A percentile compares a stretch with the other conserved stretches of the same genome.
These are phyloP conservation scores for Cardiospermum halicacabum DNA, from an alignment of 345 rosid species.

Conservation along the genomic window DNA sequence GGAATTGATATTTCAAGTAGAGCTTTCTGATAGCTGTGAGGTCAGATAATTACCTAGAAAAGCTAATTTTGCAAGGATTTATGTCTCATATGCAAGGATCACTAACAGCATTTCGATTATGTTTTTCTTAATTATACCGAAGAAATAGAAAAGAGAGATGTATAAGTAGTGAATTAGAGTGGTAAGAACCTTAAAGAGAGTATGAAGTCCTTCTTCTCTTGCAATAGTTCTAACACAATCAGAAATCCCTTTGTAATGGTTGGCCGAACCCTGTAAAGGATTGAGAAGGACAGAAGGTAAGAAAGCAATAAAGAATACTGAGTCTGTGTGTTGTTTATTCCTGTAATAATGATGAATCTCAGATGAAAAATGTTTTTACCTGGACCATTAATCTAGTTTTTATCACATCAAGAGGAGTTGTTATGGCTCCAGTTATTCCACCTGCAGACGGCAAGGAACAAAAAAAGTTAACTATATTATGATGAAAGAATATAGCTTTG, in stretches of 20 bases:
- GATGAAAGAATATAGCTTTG: background rate
- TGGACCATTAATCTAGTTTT: constrained; percentile 80
- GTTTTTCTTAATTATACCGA: background rate
- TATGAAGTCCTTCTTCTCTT: constrained; percentile 68
- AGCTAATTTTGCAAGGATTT: background rate
- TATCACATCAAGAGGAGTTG: constrained; percentile 74
- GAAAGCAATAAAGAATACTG: no score
- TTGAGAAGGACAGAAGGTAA: background rate
- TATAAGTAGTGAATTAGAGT: background rate
- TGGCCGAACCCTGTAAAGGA: constrained; percentile 49
- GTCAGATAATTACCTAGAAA: background rate
- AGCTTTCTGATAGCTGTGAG: background rate
- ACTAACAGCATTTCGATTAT: background rate
- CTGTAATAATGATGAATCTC: background rate
- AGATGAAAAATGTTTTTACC: constrained; percentile 24
- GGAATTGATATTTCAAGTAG: background rate
- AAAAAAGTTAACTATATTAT: background rate
- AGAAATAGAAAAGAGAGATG: background rate
- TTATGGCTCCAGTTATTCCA: constrained; percentile 68
- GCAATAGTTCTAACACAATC: constrained; percentile 56
- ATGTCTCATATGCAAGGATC: background rate
- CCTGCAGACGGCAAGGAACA: constrained; percentile 38
- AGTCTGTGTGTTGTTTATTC: background rate
- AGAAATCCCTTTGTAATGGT: constrained; percentile 59
- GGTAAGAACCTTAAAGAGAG: constrained; percentile 57